Evolutionary conservation across 371 early-diverging fungal genomes (phyloP).

Genomic region (Circinella minor): DNA sequence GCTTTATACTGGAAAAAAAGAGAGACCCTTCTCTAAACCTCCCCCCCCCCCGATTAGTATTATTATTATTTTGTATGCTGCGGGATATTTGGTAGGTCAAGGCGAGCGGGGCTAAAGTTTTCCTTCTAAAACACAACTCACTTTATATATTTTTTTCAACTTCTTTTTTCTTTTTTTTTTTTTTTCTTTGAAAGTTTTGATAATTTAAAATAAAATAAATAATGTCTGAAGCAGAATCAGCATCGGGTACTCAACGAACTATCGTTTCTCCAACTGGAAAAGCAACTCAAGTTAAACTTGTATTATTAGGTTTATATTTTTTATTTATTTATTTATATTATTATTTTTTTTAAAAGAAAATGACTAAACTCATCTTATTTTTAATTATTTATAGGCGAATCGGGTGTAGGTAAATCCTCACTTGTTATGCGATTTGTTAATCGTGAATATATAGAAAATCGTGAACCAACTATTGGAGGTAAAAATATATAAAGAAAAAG

Average conservation of each 20-base stretch:
- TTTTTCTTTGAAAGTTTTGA: not conserved
- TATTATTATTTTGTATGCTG: not conserved
- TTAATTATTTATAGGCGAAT: constrained; percentile 65
- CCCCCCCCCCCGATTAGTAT: no score
- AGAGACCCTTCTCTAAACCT: no score
- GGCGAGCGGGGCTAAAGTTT: no score
- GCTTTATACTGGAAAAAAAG: no score
- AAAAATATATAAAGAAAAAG: not conserved
- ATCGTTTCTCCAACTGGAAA: constrained; percentile 15
- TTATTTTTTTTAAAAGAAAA: not conserved
- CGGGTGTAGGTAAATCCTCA: constrained; percentile 88
- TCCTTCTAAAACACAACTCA: no score
- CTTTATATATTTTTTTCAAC: not conserved
- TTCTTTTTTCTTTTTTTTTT: no score
- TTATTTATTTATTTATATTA: not conserved
- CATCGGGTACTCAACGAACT: constrained; percentile 11
- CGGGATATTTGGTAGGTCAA: not conserved
- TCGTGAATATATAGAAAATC: constrained; percentile 93
- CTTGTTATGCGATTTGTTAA: constrained; percentile 88
- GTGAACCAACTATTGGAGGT: constrained; percentile 98
- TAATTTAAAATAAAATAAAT: not conserved
- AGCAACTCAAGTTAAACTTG: constrained; percentile 28
- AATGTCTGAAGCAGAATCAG: constrained; percentile 16
- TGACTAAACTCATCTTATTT: not conserved
- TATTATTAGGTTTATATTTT: constrained; percentile 22